Conservation (phyloP, 73 alveolate species). For the Tetrahymena thermophila region DNA sequence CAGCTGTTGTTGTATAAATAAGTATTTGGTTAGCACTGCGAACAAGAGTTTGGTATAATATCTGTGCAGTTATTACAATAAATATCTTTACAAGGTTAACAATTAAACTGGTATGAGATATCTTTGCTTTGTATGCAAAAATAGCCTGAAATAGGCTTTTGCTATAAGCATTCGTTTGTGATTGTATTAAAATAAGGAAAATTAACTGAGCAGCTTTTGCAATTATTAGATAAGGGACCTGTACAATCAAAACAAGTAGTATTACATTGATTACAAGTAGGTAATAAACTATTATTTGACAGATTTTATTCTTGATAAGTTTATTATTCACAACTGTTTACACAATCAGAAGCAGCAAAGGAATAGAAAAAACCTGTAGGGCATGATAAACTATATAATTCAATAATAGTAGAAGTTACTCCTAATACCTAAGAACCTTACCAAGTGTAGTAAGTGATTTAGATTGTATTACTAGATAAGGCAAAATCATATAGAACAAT, state of each 20-base stretch:
- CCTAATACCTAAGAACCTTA: background rate
- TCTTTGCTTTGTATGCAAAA: background rate
- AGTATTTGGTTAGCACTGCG: background rate
- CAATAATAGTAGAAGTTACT: background rate
- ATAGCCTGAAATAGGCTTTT: background rate
- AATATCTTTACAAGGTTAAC: background rate
- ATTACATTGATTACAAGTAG: background rate
- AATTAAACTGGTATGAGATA: background rate
- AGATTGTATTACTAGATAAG: background rate
- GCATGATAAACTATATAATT: background rate
- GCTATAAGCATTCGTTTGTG: background rate
- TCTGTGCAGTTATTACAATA: background rate
- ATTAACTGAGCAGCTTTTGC: background rate
- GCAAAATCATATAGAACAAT: background rate
- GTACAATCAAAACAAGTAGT: background rate
- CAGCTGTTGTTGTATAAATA: background rate
- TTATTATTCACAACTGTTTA: background rate
- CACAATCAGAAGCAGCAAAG: background rate
- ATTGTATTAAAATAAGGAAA: background rate
- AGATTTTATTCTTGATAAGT: background rate
- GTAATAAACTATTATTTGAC: background rate
- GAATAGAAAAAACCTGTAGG: background rate
- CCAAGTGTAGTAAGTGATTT: background rate
- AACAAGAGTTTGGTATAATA: background rate
- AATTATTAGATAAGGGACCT: background rate